A percentile compares a stretch with the other conserved stretches of the same genome.
Evolutionary conservation across 768 basidiomycete genomes (phyloP).

Genomic region (Kwoniella sp.): DNA sequence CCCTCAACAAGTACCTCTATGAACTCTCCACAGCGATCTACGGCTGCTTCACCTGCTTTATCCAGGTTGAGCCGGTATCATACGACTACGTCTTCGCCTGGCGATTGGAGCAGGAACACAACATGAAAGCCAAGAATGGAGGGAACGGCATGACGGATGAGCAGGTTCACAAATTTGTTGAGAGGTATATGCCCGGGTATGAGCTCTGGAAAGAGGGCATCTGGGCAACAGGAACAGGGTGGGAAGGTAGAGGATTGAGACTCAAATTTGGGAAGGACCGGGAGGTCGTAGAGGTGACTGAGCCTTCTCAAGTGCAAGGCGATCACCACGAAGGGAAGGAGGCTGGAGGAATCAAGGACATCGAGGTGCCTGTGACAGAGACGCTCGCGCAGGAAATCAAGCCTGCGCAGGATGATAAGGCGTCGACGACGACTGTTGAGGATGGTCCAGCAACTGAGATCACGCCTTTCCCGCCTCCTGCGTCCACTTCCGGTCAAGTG

Average conservation of each 20-base stretch:
- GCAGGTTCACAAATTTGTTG: conserved; percentile 75
- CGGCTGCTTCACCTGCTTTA: conserved; percentile 69
- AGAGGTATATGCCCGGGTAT: conserved; percentile 93
- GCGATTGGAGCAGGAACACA: conserved; percentile 85
- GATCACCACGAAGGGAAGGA: neutral
- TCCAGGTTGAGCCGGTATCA: conserved; percentile 65
- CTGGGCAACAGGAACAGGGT: conserved; percentile 22
- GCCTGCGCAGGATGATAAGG: neutral
- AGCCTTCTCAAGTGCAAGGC: neutral
- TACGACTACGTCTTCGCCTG: conserved; percentile 74
- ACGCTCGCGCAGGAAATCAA: neutral
- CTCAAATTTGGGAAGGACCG: conserved; percentile 30
- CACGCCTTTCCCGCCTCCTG: conserved; percentile 10
- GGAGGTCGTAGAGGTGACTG: conserved; percentile 23
- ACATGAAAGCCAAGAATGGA: conserved; percentile 83
- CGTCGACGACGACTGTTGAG: neutral
- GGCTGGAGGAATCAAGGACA: conserved; percentile 5
- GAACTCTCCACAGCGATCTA: conserved; percentile 69
- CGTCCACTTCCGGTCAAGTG: neutral
- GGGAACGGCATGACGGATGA: conserved; percentile 87
- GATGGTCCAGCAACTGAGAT: neutral
- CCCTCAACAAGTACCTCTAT: conserved; percentile 57
- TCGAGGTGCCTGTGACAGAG: conserved; percentile 3
- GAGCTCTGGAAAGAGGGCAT: conserved; percentile 78
- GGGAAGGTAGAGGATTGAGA: conserved; percentile 35